Conservation (phyloP, 1,284 basidiomycete genomes). For the Cryptococcus sp. region DNA sequence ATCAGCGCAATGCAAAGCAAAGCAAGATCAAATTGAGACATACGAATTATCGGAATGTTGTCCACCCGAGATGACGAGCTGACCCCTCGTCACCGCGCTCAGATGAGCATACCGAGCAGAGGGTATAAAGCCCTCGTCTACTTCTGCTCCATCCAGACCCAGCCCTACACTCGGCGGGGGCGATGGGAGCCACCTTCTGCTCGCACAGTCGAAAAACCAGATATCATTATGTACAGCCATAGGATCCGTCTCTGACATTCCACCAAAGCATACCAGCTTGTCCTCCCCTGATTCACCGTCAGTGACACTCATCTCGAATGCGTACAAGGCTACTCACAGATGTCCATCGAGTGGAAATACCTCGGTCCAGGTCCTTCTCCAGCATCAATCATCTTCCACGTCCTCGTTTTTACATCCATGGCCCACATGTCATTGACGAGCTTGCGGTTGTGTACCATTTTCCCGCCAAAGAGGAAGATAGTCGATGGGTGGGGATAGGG, state of each 20-base stretch:
- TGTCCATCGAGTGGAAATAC: slow-evolving; percentile 87
- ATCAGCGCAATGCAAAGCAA: slow-evolving; percentile 47
- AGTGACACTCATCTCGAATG: slow-evolving; percentile 4
- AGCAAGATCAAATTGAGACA: slow-evolving; percentile 4
- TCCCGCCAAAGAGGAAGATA: slow-evolving; percentile 62
- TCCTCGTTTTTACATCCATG: slow-evolving; percentile 70
- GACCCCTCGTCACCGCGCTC: slow-evolving; percentile 70
- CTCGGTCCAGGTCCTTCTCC: slow-evolving; percentile 57
- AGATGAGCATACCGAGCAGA: slow-evolving; percentile 85
- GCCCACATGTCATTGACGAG: slow-evolving; percentile 84
- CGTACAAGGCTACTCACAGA: slow-evolving; percentile 57
- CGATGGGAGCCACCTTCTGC: slow-evolving; percentile 61
- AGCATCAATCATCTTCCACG: slow-evolving; percentile 67
- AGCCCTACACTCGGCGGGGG: slow-evolving; percentile 6
- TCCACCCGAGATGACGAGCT: slow-evolving; percentile 88
- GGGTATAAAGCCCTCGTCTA: slow-evolving; percentile 52
- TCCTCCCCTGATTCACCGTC: slow-evolving; percentile 60
- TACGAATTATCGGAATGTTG: slow-evolving; percentile 60
- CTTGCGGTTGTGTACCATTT: slow-evolving; percentile 73
- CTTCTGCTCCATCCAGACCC: slow-evolving; percentile 8
- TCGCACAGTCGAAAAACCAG: slow-evolving; percentile 70
- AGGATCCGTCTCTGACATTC: slow-evolving; percentile 65
- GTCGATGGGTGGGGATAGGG: slow-evolving; percentile 28
- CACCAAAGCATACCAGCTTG: slow-evolving; percentile 83
- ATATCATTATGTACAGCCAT: slow-evolving; percentile 73